Percentiles rank a stretch among this genome's conserved stretches.
Conservation (phyloP, 2,329 filamentous ascomycete genomes). For the Aspergillus hiratsukae region DNA sequence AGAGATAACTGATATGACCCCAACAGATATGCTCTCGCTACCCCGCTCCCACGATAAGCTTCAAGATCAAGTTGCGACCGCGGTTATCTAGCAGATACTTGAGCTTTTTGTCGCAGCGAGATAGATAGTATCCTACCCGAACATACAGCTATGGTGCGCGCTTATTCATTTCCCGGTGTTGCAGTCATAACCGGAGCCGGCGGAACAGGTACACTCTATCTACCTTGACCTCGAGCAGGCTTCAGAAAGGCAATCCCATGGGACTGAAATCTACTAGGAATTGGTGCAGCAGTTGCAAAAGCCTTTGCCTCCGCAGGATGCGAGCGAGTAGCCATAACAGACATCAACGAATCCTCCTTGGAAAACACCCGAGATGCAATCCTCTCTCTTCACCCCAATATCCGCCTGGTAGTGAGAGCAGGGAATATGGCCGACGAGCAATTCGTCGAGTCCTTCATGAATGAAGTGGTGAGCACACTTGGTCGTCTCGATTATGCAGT, state of each 20-base stretch:
- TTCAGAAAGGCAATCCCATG: too few relatives aligned
- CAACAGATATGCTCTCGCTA: background rate
- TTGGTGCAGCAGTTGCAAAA: constrained; percentile 51
- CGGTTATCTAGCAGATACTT: background rate
- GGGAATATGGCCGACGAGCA: constrained; percentile 49
- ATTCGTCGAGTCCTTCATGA: constrained; percentile 39
- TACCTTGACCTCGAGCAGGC: background rate
- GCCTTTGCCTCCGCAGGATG: constrained; percentile 51
- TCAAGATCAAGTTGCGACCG: too few relatives aligned
- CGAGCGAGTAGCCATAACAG: constrained; percentile 51
- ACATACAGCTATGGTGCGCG: constrained; percentile 6
- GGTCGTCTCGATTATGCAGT: constrained; percentile 53
- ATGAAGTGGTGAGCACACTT: constrained; percentile 32
- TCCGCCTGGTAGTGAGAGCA: constrained; percentile 28
- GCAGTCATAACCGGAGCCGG: constrained; percentile 48
- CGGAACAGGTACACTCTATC: constrained; percentile 38
- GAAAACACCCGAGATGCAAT: constrained; percentile 26
- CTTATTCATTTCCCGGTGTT: constrained; percentile 39
- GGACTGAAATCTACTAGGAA: too few relatives aligned
- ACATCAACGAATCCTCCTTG: constrained; percentile 44
- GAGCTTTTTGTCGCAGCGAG: too few relatives aligned
- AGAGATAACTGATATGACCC: background rate
- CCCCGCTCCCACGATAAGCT: background rate
- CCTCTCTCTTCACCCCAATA: constrained; percentile 29
- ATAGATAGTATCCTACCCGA: too few relatives aligned